Percentiles rank a stretch among this genome's conserved stretches.
phyloP scores from a whole-genome alignment of 2,329 filamentous ascomycete species.

The Fusarium odoratissimum region DNA sequence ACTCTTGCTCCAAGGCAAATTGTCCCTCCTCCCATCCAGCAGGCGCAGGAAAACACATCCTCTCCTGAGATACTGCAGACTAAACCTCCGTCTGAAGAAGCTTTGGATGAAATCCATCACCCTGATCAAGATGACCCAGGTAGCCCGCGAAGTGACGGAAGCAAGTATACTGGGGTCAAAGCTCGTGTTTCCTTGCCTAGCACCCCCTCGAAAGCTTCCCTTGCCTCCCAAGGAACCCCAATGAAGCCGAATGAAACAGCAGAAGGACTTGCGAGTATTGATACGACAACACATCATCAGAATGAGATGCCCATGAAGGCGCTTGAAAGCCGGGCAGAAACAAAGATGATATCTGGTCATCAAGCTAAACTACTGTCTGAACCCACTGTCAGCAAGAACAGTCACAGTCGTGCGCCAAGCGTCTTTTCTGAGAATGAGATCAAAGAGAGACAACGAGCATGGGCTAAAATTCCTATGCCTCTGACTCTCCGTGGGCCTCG shows the following conservation, averaged over 20 bases:
- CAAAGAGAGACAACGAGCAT: slow-evolving; percentile 47
- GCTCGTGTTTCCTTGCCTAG: slow-evolving; percentile 41
- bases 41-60: background rate
- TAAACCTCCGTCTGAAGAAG: slow-evolving; percentile 48
- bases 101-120: slow-evolving; percentile 19
- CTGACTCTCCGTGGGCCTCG: slow-evolving; percentile 40
- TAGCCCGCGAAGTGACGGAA: slow-evolving; percentile 18
- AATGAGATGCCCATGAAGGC: background rate
- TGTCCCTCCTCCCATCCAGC: background rate
- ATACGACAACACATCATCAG: background rate
- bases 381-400: background rate
- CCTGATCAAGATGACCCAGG: background rate
- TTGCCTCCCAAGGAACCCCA: background rate
- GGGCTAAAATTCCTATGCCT: slow-evolving; percentile 52
- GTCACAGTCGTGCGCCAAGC: slow-evolving; percentile 30
- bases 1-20: background rate
- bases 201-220: slow-evolving; percentile 12
- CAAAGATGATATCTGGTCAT: background rate
- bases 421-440: slow-evolving; percentile 49
- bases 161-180: slow-evolving; percentile 8
- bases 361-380: background rate
- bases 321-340: background rate
- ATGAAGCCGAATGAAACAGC: background rate
- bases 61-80: slow-evolving; percentile 36
- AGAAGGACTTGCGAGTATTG: background rate